These are phyloP conservation scores for Fraxinus albicans DNA, from an alignment of 305 asterid genomes.

Conservation along the genomic window DNA sequence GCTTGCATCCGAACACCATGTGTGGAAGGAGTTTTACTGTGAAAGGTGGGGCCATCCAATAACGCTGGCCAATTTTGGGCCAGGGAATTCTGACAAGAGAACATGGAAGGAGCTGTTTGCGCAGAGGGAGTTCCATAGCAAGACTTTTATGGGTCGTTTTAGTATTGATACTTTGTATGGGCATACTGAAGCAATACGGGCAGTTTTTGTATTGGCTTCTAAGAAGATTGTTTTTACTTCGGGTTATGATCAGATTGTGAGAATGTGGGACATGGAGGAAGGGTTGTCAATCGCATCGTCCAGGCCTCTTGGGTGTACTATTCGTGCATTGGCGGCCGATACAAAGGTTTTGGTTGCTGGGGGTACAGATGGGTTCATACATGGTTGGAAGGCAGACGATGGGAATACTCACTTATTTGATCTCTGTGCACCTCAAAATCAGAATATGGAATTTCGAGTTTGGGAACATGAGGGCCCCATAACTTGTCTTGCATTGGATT, in stretches of 20 bases:
- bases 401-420: constrained; percentile 75
- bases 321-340: constrained; percentile 90
- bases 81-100: constrained; percentile 49
- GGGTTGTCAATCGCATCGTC: constrained; percentile 74
- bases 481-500: constrained; percentile 83
- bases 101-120: constrained; percentile 81
- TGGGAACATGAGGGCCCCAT: constrained; percentile 92
- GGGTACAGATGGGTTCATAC: constrained; percentile 89
- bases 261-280: constrained; percentile 92
- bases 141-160: constrained; percentile 74
- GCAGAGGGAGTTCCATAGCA: constrained; percentile 86
- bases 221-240: constrained; percentile 82
- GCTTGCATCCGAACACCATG: constrained; percentile 74
- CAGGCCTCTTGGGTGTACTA: constrained; percentile 80
- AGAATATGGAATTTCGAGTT: constrained; percentile 58
- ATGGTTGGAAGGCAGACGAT: constrained; percentile 84
- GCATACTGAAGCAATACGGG: constrained; percentile 81
- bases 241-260: constrained; percentile 82
- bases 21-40: constrained; percentile 80
- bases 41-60: constrained; percentile 88
- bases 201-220: constrained; percentile 66
- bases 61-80: constrained; percentile 32
- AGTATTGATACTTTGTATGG: constrained; percentile 74
- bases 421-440: constrained; percentile 52
- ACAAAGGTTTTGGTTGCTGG: no score